phyloP scores from a whole-genome alignment of 2,329 filamentous ascomycete genomes.

The Torrubiella hemipterigena region DNA sequence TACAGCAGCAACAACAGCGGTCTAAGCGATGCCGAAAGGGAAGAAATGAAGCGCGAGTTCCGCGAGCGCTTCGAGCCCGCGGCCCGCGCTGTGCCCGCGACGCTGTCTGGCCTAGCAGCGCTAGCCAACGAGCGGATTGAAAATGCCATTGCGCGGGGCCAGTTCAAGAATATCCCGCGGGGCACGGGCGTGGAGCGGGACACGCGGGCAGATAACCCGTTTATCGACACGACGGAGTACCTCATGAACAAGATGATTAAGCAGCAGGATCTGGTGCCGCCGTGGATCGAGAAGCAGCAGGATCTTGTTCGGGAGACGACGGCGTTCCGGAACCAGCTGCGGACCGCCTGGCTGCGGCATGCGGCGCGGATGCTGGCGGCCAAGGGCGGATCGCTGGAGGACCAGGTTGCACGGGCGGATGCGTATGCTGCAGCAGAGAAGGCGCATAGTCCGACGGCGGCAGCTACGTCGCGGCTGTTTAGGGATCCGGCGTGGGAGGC shows the following conservation, averaged over 20 bases:
- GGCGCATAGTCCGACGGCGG: constrained; percentile 46
- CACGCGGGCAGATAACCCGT: constrained; percentile 70
- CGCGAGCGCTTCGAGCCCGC: constrained; percentile 69
- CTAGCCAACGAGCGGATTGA: constrained; percentile 88
- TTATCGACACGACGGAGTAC: constrained; percentile 93
- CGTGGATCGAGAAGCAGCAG: constrained; percentile 98
- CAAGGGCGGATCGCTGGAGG: constrained; percentile 59
- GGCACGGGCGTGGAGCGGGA: constrained; percentile 76
- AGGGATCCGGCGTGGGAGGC: constrained; percentile 68
- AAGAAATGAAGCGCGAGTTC: constrained; percentile 59
- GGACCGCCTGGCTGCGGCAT: constrained; percentile 76
- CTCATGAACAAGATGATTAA: constrained; percentile 99
- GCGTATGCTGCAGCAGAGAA: constrained; percentile 67
- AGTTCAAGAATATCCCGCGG: constrained; percentile 73
- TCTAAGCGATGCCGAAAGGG: constrained; percentile 59
- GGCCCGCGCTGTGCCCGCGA: constrained; percentile 61
- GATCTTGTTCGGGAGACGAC: constrained; percentile 60
- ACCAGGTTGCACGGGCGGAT: constrained; percentile 60
- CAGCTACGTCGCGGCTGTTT: constrained; percentile 47
- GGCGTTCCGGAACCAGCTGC: constrained; percentile 61
- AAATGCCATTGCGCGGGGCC: constrained; percentile 80
- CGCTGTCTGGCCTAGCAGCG: constrained; percentile 65
- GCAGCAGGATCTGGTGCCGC: constrained; percentile 86
- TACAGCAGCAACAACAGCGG: constrained; percentile 38
- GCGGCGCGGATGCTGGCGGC: constrained; percentile 69